A percentile compares a stretch with the other conserved stretches of the same genome.
These are phyloP conservation scores for Salix arbutifolia DNA, from an alignment of 345 rosid genomes.

Conservation along the genomic window DNA sequence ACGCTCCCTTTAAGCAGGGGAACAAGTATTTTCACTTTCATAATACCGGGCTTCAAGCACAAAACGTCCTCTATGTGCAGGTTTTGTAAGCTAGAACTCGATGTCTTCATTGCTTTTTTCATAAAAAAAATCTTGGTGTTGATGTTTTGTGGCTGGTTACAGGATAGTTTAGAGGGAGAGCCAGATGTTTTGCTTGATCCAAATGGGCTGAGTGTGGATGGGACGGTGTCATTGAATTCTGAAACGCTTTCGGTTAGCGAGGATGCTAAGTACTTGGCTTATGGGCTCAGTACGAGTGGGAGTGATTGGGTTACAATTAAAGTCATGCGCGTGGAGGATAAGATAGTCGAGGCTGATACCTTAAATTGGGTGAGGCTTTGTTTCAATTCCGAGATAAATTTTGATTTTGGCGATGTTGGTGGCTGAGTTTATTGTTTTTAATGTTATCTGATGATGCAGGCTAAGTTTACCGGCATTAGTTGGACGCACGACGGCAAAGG, in stretches of 20 bases:
- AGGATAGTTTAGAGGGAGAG: slow-evolving; percentile 72
- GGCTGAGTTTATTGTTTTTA: not conserved
- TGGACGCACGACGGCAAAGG: slow-evolving; percentile 94
- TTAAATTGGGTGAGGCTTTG: slow-evolving; percentile 67
- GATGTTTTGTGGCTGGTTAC: slow-evolving; percentile 4
- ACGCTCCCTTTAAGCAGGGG: slow-evolving; percentile 60
- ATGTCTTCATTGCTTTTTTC: not conserved
- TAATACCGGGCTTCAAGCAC: slow-evolving; percentile 87
- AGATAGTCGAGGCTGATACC: slow-evolving; percentile 59
- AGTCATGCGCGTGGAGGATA: slow-evolving; percentile 59
- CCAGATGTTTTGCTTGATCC: slow-evolving; percentile 87
- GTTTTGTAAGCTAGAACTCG: slow-evolving; percentile 16
- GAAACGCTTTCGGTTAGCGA: slow-evolving; percentile 48
- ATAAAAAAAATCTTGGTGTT: not conserved
- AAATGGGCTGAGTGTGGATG: slow-evolving; percentile 75
- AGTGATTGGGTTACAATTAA: slow-evolving; percentile 94
- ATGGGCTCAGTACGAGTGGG: slow-evolving; percentile 78
- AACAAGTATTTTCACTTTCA: slow-evolving; percentile 73
- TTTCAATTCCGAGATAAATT: not conserved
- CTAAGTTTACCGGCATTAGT: slow-evolving; percentile 65
- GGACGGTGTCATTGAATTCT: slow-evolving; percentile 58
- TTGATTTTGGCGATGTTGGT: not conserved
- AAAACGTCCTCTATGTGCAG: slow-evolving; percentile 73
- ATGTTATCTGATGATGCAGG: slow-evolving; percentile 35
- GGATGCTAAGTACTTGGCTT: slow-evolving; percentile 74